Conservation (phyloP, 345 rosid genomes). For the Populus ilicifolia region DNA sequence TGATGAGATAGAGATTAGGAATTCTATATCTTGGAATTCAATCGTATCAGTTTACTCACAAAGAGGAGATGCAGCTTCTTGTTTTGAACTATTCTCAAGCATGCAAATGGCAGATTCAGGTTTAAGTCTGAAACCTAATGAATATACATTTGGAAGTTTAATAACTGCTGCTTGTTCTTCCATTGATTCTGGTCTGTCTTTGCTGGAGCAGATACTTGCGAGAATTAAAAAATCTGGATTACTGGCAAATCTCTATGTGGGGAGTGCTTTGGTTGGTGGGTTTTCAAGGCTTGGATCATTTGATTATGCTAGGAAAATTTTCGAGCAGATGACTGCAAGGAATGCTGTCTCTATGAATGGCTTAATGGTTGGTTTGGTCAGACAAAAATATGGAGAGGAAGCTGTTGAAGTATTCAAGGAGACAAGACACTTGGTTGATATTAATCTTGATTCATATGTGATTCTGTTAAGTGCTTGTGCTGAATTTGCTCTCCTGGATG, state of each 20-base stretch:
- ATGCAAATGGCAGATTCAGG: constrained; percentile 50
- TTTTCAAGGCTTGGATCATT: constrained; percentile 63
- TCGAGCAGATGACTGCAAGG: constrained; percentile 54
- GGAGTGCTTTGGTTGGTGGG: constrained; percentile 78
- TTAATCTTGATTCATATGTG: constrained; percentile 57
- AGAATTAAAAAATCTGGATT: constrained; percentile 61
- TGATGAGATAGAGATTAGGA: constrained; percentile 52
- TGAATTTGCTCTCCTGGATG: constrained; percentile 45
- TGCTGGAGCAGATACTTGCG: constrained; percentile 72
- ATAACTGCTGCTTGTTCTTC: constrained; percentile 61
- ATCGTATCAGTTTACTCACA: constrained; percentile 68
- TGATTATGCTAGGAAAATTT: constrained; percentile 53
- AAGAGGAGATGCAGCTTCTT: constrained; percentile 45
- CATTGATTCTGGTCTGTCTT: constrained; percentile 39
- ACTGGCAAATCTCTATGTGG: constrained; percentile 68
- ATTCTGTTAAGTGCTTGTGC: constrained; percentile 72
- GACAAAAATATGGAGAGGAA: constrained; percentile 65
- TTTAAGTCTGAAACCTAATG: constrained; percentile 53
- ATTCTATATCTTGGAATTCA: constrained; percentile 69
- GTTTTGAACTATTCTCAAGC: constrained; percentile 55
- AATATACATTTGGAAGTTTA: constrained; percentile 83
- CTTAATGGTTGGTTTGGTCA: constrained; percentile 76
- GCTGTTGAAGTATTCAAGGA: constrained; percentile 57
- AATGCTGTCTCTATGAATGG: constrained; percentile 79
- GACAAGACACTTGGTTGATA: constrained; percentile 46